These are phyloP conservation scores for Aureobasidium lini DNA, from an alignment of 2,329 filamentous ascomycete species.

Conservation along the genomic window DNA sequence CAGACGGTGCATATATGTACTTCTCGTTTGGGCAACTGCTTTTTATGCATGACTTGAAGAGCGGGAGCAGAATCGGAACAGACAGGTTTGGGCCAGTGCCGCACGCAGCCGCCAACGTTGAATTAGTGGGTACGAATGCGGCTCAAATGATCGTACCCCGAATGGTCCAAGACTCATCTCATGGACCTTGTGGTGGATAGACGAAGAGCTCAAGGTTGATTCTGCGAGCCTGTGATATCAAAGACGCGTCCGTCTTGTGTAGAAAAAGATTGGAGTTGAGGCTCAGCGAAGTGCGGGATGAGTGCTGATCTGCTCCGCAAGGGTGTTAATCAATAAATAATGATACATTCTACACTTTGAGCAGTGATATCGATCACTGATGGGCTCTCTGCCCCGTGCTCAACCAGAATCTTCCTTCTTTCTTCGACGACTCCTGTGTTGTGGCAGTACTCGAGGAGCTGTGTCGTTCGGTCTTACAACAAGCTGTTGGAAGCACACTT, in stretches of 20 bases:
- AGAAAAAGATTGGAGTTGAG: background rate
- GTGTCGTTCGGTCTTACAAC: too few relatives aligned
- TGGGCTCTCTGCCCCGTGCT: constrained; percentile 8
- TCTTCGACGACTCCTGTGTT: background rate
- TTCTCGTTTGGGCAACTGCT: too few relatives aligned
- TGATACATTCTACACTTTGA: background rate
- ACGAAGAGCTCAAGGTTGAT: too few relatives aligned
- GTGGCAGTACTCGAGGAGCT: background rate
- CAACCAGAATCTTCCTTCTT: constrained; percentile 3
- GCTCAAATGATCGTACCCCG: background rate
- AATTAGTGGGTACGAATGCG: too few relatives aligned
- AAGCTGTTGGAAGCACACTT: background rate
- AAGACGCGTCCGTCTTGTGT: background rate
- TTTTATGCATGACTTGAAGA: background rate
- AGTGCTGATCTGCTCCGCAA: constrained; percentile 1
- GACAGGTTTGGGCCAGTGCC: background rate
- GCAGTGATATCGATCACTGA: constrained; percentile 2
- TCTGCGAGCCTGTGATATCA: background rate
- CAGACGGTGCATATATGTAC: too few relatives aligned
- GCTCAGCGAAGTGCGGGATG: background rate
- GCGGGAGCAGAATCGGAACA: background rate
- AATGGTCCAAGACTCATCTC: too few relatives aligned
- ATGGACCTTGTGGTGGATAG: background rate
- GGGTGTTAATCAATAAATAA: background rate
- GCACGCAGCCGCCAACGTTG: too few relatives aligned